A percentile compares a stretch with the other conserved stretches of the same genome.
These are phyloP conservation scores for Phaeomoniella chlamydospora DNA, from an alignment of 2,329 filamentous ascomycete species.

Conservation along the genomic window DNA sequence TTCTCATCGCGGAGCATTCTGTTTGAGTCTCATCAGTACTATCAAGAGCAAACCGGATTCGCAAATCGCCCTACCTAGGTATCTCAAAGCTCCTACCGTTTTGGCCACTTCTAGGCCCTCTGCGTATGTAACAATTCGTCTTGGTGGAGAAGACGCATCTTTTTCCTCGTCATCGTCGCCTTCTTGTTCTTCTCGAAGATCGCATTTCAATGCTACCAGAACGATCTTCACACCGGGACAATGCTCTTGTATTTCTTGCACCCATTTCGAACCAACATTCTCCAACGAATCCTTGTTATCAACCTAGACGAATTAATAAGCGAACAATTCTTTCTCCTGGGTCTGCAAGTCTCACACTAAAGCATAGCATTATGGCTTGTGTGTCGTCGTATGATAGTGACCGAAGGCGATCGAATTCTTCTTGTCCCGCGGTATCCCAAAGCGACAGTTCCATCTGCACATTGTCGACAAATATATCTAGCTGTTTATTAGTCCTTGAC, in stretches of 20 bases:
- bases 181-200: slow-evolving; percentile 68
- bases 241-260: slow-evolving; percentile 94
- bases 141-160: slow-evolving; percentile 16
- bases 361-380: slow-evolving; percentile 97
- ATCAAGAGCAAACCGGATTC: neutral
- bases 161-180: slow-evolving; percentile 46
- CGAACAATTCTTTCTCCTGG: slow-evolving; percentile 3
- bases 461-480: slow-evolving; percentile 96
- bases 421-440: slow-evolving; percentile 97
- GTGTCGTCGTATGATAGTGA: slow-evolving; percentile 97
- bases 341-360: slow-evolving; percentile 44
- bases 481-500: neutral
- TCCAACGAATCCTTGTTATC: slow-evolving; percentile 93
- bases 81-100: slow-evolving; percentile 81
- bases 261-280: slow-evolving; percentile 98
- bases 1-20: slow-evolving; percentile 98
- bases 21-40: slow-evolving; percentile 2
- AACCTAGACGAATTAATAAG: slow-evolving; percentile 39
- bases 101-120: slow-evolving; percentile 82
- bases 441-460: slow-evolving; percentile 93
- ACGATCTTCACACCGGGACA: slow-evolving; percentile 92
- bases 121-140: slow-evolving; percentile 63
- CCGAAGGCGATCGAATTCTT: slow-evolving; percentile 94
- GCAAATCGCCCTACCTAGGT: slow-evolving; percentile 48
- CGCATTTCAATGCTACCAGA: slow-evolving; percentile 90